Percentiles rank a stretch among this genome's conserved stretches.
These are phyloP conservation scores for Trichoderma sp. DNA, from an alignment of 2,329 filamentous ascomycete genomes.

Conservation along the genomic window DNA sequence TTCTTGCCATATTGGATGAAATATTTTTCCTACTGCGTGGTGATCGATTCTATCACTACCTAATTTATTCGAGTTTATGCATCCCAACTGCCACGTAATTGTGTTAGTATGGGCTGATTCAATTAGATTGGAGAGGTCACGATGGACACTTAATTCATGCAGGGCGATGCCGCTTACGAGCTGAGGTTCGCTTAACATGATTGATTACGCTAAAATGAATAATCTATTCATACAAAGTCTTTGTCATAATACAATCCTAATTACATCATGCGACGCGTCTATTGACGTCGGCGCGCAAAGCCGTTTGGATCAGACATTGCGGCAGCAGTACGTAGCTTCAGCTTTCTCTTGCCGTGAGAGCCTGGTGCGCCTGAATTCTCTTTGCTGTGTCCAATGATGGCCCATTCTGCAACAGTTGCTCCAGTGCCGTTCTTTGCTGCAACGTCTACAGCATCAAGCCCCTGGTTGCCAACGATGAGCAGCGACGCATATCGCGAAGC, in stretches of 20 bases:
- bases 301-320: not conserved
- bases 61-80: too few relatives aligned
- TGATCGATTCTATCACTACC: too few relatives aligned
- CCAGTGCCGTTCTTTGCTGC: slow-evolving; percentile 22
- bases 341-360: not conserved
- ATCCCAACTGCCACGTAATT: too few relatives aligned
- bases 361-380: not conserved
- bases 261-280: not conserved
- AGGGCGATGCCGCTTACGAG: too few relatives aligned
- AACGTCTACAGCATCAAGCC: slow-evolving; percentile 14
- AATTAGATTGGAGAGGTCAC: too few relatives aligned
- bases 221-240: not conserved
- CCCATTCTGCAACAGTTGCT: slow-evolving; percentile 25
- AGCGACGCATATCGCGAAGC: slow-evolving; percentile 23
- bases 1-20: too few relatives aligned
- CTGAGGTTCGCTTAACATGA: not conserved
- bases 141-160: too few relatives aligned
- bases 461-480: slow-evolving; percentile 23
- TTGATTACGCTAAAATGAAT: not conserved
- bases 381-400: slow-evolving; percentile 19
- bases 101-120: too few relatives aligned
- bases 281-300: not conserved
- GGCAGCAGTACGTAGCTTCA: not conserved
- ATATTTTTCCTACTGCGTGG: too few relatives aligned
- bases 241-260: not conserved